Conservation (phyloP, 2,329 filamentous ascomycete species). For the Alternaria angustiovoidea region DNA sequence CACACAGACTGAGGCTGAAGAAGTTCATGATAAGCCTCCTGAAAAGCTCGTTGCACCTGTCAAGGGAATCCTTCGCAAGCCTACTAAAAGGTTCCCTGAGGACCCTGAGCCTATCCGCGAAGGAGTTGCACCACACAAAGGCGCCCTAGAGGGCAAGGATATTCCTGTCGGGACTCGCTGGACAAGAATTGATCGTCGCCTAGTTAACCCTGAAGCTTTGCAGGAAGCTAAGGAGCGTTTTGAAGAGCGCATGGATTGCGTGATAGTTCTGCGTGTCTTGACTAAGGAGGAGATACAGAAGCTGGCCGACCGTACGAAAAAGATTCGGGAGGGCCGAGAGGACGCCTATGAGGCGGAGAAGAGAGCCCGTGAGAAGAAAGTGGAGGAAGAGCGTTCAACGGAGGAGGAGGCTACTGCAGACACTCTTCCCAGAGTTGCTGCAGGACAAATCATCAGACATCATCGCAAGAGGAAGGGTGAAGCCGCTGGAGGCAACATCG, state of each 20-base stretch:
- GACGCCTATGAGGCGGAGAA: too few species aligned
- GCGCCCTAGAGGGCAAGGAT: conserved; percentile 74
- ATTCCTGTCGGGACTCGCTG: conserved; percentile 79
- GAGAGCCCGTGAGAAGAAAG: neutral
- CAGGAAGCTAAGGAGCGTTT: conserved; percentile 88
- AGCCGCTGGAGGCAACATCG: too few species aligned
- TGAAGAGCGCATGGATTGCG: conserved; percentile 90
- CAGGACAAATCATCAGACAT: too few species aligned
- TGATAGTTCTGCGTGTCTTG: conserved; percentile 88
- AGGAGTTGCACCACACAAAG: conserved; percentile 92
- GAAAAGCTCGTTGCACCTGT: conserved; percentile 71
- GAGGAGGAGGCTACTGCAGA: too few species aligned
- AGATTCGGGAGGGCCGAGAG: conserved; percentile 67
- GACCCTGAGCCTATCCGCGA: conserved; percentile 83
- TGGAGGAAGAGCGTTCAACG: conserved; percentile 29
- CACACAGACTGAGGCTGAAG: too few species aligned
- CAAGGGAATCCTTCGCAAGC: conserved; percentile 86
- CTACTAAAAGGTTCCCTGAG: conserved; percentile 84
- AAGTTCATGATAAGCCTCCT: conserved; percentile 62
- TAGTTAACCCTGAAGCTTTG: conserved; percentile 89
- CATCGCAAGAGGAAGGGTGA: too few species aligned
- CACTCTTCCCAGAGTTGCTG: too few species aligned
- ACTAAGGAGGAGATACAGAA: conserved; percentile 89
- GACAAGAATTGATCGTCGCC: conserved; percentile 89
- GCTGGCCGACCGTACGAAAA: conserved; percentile 81